A percentile compares a stretch with the other conserved stretches of the same genome.
phyloP scores from a whole-genome alignment of 2,329 filamentous ascomycete genomes.

The Neofusicoccum parvum region DNA sequence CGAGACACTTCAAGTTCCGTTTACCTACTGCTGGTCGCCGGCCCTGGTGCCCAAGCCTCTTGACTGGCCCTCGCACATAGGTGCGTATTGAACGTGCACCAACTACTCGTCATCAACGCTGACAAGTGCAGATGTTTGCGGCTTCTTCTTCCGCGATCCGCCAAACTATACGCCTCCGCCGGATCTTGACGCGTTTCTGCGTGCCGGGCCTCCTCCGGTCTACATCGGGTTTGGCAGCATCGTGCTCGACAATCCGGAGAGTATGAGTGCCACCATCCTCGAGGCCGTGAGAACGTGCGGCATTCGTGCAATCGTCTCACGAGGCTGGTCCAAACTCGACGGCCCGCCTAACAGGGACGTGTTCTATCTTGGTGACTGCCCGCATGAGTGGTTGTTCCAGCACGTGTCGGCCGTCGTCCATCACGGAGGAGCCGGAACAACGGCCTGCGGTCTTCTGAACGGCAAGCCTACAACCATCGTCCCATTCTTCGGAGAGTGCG shows the following conservation, averaged over 20 bases:
- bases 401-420: slow-evolving; percentile 59
- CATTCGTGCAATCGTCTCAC: slow-evolving; percentile 55
- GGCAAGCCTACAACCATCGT: slow-evolving; percentile 57
- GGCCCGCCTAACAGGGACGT: slow-evolving; percentile 41
- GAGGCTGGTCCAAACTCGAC: slow-evolving; percentile 54
- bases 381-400: slow-evolving; percentile 62
- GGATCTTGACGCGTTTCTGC: slow-evolving; percentile 48
- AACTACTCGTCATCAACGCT: not conserved
- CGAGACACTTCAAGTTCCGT: slow-evolving; percentile 42
- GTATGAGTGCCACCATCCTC: slow-evolving; percentile 49
- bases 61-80: slow-evolving; percentile 45
- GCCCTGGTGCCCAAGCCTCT: slow-evolving; percentile 43
- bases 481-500: slow-evolving; percentile 58
- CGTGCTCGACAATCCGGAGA: slow-evolving; percentile 54
- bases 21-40: slow-evolving; percentile 52
- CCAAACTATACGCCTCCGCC: slow-evolving; percentile 44
- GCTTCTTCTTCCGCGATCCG: slow-evolving; percentile 48
- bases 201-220: slow-evolving; percentile 51
- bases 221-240: slow-evolving; percentile 63
- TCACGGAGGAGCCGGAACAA: slow-evolving; percentile 63
- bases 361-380: slow-evolving; percentile 55
- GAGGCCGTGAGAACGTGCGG: slow-evolving; percentile 45
- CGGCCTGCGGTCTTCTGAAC: slow-evolving; percentile 56
- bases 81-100: slow-evolving; percentile 22
- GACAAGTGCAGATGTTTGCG: slow-evolving; percentile 36